Percentiles rank a stretch among this genome's conserved stretches.
Evolutionary conservation across 208 protist species (phyloP).

Genomic region (Sergeia podlipaevii): DNA sequence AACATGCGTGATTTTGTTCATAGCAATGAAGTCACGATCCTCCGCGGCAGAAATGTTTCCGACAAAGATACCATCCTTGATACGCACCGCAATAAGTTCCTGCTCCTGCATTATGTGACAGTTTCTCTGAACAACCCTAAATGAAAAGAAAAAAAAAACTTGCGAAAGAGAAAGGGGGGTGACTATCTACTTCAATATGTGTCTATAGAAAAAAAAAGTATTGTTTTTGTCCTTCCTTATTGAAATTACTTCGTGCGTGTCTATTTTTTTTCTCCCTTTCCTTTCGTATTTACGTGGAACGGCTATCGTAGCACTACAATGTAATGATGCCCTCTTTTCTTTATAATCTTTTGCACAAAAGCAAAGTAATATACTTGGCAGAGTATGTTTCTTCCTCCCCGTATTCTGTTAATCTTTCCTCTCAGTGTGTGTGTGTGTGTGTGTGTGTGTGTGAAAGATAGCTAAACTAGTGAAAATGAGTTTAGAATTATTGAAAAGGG

Average conservation of each 20-base stretch:
- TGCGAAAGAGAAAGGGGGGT: conserved; percentile 1
- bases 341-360: no score
- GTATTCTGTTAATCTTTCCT: no score
- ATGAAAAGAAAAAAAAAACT: conserved; percentile 11
- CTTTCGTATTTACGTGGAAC: not conserved
- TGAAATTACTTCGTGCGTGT: conserved; percentile 4
- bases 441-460: no score
- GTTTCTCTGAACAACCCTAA: not conserved
- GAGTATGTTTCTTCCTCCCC: no score
- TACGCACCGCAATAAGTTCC: conserved; percentile 82
- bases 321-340: no score
- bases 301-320: no score
- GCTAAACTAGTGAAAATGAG: no score
- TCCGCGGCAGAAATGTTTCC: conserved; percentile 81
- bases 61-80: conserved; percentile 93
- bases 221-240: not conserved
- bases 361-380: no score
- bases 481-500: no score
- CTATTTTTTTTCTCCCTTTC: not conserved
- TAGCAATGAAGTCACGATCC: conserved; percentile 84
- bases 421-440: no score
- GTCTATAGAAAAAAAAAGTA: not conserved
- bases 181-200: not conserved
- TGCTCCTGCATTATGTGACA: conserved; percentile 23
- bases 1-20: conserved; percentile 93